Evolutionary conservation across 352 stramenopile species (phyloP), one percentile per base, ranked within the genome.

Genomic region (Phytopythium chamaehyphon): DNA sequence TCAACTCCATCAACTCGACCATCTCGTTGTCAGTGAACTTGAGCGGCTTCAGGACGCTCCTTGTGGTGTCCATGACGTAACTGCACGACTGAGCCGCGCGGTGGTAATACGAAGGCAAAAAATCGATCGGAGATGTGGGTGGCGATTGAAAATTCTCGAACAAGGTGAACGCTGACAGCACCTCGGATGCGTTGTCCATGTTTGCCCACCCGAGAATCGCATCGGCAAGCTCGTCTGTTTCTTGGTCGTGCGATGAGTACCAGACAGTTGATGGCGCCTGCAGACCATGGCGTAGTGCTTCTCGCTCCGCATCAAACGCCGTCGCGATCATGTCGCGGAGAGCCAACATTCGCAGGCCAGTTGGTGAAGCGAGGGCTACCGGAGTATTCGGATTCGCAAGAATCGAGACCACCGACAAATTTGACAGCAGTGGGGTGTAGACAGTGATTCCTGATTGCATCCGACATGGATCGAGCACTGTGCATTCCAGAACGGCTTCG

Each of bases 401-500:
- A 6, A 37, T 45, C 18, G 54, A 14, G 18, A 78, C 69, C 36
- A 80, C 40, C 6, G 42, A 33, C 12, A 69, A 14, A 2, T 50
- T 54, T 40, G 38, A 28, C 35, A 90, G 47, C 11, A 61, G 51
- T 0, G 78, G 78, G 1, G 78, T 86, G 49, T 76, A 87, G 48
- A 90, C 71, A 0, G 78, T 90, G 22, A 90, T 71, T 22, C 73
- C 61, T 12, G 78, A 90, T 18, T 71, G 68, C 9, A 73, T 54
- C 8, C 74, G 37, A 45, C 72, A 85, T 22, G 58, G 61, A 11
- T 18, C 21, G 16, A 48, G 14, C 26, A 47, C 26, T 45, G 37
- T 35, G 48, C 36, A 16, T 55, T 45, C 16, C 16, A 37, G 45
- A 28, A 42, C 8, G 6, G 24, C 19, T 31, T 33, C 21, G 19